Percentiles rank a stretch among this genome's conserved stretches.
Evolutionary conservation across 352 stramenopile genomes (phyloP).

Genomic region (Globisporangium polare): DNA sequence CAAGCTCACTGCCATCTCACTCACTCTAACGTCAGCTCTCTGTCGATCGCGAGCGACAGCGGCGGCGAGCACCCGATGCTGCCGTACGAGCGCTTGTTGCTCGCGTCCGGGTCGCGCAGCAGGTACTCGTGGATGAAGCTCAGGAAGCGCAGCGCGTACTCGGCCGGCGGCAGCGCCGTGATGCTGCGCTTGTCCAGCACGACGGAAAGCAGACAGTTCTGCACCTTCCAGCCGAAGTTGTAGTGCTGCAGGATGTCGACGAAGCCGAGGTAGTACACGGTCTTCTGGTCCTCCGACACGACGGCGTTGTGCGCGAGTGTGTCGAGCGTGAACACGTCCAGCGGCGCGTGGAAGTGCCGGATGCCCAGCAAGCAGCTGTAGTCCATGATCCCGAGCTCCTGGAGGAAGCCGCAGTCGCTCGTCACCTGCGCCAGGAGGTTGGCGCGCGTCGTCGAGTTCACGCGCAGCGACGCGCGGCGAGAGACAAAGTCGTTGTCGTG

Average conservation of each 20-base stretch:
- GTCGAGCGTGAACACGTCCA: slow-evolving; percentile 47
- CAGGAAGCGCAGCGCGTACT: slow-evolving; percentile 84
- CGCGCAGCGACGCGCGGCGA: slow-evolving; percentile 54
- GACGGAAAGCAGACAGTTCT: slow-evolving; percentile 67
- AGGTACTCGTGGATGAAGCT: slow-evolving; percentile 85
- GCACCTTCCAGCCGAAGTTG: slow-evolving; percentile 81
- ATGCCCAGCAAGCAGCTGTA: slow-evolving; percentile 84
- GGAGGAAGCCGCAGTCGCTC: slow-evolving; percentile 79
- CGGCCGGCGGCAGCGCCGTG: slow-evolving; percentile 72
- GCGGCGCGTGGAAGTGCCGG: slow-evolving; percentile 42
- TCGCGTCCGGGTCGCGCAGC: slow-evolving; percentile 53
- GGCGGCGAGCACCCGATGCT: slow-evolving; percentile 43
- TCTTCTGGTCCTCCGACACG: slow-evolving; percentile 61
- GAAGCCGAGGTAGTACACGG: slow-evolving; percentile 83
- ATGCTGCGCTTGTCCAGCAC: slow-evolving; percentile 75
- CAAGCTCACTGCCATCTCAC: background rate
- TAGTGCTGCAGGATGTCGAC: slow-evolving; percentile 87
- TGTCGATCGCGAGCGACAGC: slow-evolving; percentile 11
- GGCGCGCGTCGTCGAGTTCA: slow-evolving; percentile 67
- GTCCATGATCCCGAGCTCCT: slow-evolving; percentile 86
- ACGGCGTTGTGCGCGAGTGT: slow-evolving; percentile 73
- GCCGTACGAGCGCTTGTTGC: slow-evolving; percentile 64
- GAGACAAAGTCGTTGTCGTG: slow-evolving; percentile 83
- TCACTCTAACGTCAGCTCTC: slow-evolving; percentile 2
- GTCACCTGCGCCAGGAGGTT: slow-evolving; percentile 80